Percentiles rank a stretch among this genome's conserved stretches.
These are phyloP conservation scores for Talaromyces piceae DNA, from an alignment of 2,329 filamentous ascomycete species.

Conservation along the genomic window DNA sequence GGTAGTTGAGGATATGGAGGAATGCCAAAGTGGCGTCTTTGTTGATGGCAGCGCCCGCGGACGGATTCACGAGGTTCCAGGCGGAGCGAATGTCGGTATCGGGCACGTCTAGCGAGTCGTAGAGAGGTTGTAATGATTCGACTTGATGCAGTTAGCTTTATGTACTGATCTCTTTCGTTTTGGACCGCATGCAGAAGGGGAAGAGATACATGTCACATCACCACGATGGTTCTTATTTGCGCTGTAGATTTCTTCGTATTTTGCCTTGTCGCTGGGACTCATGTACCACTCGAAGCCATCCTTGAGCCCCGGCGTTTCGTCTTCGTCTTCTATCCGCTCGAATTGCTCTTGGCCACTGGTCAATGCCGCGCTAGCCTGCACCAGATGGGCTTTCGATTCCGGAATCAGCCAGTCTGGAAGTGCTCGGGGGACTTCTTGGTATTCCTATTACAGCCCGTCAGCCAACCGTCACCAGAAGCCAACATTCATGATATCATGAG, in stretches of 20 bases:
- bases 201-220: slow-evolving; percentile 63
- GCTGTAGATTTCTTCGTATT: slow-evolving; percentile 96
- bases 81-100: slow-evolving; percentile 79
- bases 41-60: slow-evolving; percentile 71
- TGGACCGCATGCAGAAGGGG: background rate
- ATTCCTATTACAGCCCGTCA: slow-evolving; percentile 55
- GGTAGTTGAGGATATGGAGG: slow-evolving; percentile 91
- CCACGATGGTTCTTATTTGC: slow-evolving; percentile 84
- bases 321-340: slow-evolving; percentile 70
- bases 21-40: slow-evolving; percentile 94
- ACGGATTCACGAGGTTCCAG: slow-evolving; percentile 97
- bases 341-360: slow-evolving; percentile 74
- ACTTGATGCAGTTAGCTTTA: slow-evolving; percentile 44
- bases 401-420: slow-evolving; percentile 96
- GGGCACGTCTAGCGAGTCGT: slow-evolving; percentile 60
- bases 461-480: background rate
- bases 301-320: slow-evolving; percentile 75
- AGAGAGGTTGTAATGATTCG: slow-evolving; percentile 70
- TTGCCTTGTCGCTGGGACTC: slow-evolving; percentile 79
- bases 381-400: slow-evolving; percentile 85
- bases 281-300: slow-evolving; percentile 99
- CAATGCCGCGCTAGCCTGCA: slow-evolving; percentile 74
- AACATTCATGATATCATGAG: background rate
- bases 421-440: slow-evolving; percentile 73
- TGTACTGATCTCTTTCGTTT: background rate